Percentiles rank a stretch among this genome's conserved stretches.
Evolutionary conservation across 805 yeast genomes (phyloP).

Genomic region (Lipomyces sp.): DNA sequence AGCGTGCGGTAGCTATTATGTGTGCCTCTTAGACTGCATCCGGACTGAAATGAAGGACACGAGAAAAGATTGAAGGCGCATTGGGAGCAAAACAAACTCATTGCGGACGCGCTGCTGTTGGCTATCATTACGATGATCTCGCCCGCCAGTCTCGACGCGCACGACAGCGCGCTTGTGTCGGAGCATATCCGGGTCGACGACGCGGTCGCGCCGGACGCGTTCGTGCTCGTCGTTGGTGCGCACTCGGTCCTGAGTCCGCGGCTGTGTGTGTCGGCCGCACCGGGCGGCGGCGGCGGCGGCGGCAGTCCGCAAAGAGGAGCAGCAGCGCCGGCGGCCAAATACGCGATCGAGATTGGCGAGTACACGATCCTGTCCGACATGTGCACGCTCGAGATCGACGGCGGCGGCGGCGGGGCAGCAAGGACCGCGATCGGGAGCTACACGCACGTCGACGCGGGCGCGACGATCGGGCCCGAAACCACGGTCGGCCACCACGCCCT

Average conservation of each 20-base stretch:
- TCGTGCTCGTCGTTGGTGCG: not conserved
- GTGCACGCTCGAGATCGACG: not conserved
- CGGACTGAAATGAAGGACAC: no score
- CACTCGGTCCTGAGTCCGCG: slow-evolving; percentile 1
- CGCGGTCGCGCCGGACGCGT: not conserved
- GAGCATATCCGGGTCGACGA: not conserved
- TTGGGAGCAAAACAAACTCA: no score
- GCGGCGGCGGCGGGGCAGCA: no score
- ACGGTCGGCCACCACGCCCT: slow-evolving; percentile 11
- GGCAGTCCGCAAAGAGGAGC: no score
- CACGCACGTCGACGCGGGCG: slow-evolving; percentile 3
- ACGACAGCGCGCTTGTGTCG: not conserved
- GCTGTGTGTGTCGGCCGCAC: not conserved
- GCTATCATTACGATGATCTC: no score
- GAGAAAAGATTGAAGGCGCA: no score
- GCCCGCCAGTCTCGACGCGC: not conserved
- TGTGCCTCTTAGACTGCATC: no score
- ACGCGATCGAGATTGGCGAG: slow-evolving; percentile 1
- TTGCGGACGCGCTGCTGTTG: no score
- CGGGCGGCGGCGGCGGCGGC: no score
- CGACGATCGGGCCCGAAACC: not conserved
- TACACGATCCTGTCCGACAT: slow-evolving; percentile 4
- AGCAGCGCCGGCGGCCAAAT: not conserved
- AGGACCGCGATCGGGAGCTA: not conserved
- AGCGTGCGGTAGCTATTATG: no score